Evolutionary conservation across 2,329 filamentous ascomycete genomes (phyloP).

Genomic region (Nannizziopsis arthrosporioides): DNA sequence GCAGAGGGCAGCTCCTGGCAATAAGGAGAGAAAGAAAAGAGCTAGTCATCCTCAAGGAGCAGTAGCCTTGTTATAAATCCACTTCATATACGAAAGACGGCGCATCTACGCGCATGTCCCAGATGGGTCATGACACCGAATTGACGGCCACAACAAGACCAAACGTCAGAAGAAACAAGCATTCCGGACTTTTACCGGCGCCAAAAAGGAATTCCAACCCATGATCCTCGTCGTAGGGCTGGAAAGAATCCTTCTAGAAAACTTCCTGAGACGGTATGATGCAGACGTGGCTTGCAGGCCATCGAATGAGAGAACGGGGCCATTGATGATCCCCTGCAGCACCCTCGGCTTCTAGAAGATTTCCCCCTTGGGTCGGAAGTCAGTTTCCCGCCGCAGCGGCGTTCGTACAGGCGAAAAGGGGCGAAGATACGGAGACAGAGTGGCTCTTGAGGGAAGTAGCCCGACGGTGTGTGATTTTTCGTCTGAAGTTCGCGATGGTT

Average conservation of each 20-base stretch:
- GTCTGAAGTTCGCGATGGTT: too few species aligned
- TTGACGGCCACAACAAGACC: not conserved
- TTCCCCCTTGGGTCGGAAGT: not conserved
- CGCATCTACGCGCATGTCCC: not conserved
- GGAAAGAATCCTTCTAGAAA: slow-evolving; percentile 9
- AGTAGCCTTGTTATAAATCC: not conserved
- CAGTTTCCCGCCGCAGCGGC: too few species aligned
- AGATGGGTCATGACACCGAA: not conserved
- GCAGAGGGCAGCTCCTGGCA: not conserved
- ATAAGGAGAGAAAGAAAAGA: slow-evolving; percentile 3
- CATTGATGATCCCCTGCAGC: slow-evolving; percentile 2
- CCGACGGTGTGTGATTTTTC: not conserved
- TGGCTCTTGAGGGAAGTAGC: not conserved
- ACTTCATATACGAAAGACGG: slow-evolving; percentile 1
- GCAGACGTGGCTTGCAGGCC: slow-evolving; percentile 2
- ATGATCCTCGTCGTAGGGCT: slow-evolving; percentile 5
- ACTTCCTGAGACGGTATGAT: not conserved
- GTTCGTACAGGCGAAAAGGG: not conserved
- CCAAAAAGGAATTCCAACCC: not conserved
- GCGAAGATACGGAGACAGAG: not conserved
- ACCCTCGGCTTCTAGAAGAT: slow-evolving; percentile 4
- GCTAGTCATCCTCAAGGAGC: not conserved
- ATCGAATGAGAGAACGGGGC: not conserved
- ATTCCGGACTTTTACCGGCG: not conserved
- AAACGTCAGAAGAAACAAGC: too few species aligned